phyloP scores from a whole-genome alignment of 1,284 basidiomycete genomes.

The Trichosporon sp. region DNA sequence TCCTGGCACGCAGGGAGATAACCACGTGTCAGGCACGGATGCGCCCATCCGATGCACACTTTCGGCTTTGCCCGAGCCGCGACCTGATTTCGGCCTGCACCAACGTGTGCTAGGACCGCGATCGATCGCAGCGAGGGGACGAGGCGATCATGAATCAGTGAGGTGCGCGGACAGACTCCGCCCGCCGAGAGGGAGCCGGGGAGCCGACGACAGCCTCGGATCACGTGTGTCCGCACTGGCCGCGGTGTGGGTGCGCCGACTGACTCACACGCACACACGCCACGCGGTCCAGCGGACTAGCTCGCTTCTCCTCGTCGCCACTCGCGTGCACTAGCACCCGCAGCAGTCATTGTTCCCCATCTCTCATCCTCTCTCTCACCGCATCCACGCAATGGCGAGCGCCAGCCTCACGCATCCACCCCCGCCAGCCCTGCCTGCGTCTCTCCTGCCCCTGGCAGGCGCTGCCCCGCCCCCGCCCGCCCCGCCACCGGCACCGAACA shows the following conservation, averaged over 20 bases:
- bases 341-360: neutral
- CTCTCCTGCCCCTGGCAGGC: no score
- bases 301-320: neutral
- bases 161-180: neutral
- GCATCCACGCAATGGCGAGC: neutral
- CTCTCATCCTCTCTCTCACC: neutral
- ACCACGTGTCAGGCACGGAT: neutral
- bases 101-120: neutral
- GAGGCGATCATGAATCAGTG: neutral
- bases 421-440: no score
- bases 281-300: neutral
- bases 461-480: no score
- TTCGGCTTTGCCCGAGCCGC: neutral
- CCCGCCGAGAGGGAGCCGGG: neutral
- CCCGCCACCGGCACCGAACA: neutral
- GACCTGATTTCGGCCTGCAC: neutral
- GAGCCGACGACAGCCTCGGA: neutral
- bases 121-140: no score
- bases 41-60: neutral
- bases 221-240: neutral
- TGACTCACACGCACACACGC: neutral
- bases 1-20: neutral
- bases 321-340: neutral
- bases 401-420: neutral
- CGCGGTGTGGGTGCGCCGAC: neutral